phyloP scores from a whole-genome alignment of 2,329 filamentous ascomycete species.

The Nothophaeocryptopus gaeumannii region DNA sequence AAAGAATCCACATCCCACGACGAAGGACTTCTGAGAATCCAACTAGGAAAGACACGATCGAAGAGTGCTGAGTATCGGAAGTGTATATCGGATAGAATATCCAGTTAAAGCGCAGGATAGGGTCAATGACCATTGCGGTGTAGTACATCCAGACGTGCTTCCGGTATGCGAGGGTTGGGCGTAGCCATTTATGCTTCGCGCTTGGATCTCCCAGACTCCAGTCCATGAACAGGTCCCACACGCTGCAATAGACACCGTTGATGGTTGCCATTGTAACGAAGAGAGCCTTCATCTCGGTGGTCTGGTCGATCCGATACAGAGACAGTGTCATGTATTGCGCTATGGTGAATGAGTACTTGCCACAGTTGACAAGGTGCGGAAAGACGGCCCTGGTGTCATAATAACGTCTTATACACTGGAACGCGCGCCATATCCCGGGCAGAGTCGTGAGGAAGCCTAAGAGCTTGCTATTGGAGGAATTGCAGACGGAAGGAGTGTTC shows the following conservation, averaged over 20 bases:
- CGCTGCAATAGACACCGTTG: slow-evolving; percentile 77
- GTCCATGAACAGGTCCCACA: slow-evolving; percentile 97
- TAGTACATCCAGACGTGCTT: slow-evolving; percentile 77
- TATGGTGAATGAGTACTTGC: slow-evolving; percentile 86
- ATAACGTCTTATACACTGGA: slow-evolving; percentile 90
- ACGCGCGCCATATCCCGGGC: slow-evolving; percentile 82
- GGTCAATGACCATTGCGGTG: slow-evolving; percentile 74
- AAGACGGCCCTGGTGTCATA: slow-evolving; percentile 80
- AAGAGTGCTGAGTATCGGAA: slow-evolving; percentile 76
- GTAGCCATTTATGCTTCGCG: slow-evolving; percentile 59
- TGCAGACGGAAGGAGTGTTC: slow-evolving; percentile 72
- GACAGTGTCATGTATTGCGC: slow-evolving; percentile 74
- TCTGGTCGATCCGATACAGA: slow-evolving; percentile 71
- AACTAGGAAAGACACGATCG: slow-evolving; percentile 75
- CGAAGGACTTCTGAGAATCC: slow-evolving; percentile 76
- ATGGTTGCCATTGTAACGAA: slow-evolving; percentile 80
- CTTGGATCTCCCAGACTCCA: slow-evolving; percentile 77
- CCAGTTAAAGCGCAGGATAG: slow-evolving; percentile 88
- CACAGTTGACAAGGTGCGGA: slow-evolving; percentile 87
- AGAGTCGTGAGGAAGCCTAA: slow-evolving; percentile 82
- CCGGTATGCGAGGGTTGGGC: slow-evolving; percentile 78
- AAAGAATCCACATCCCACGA: slow-evolving; percentile 84
- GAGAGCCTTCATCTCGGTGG: slow-evolving; percentile 58
- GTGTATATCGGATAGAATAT: slow-evolving; percentile 87
- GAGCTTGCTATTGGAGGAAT: slow-evolving; percentile 77